phyloP scores from a whole-genome alignment of 345 rosid genomes.

The Syzygium aqueum region DNA sequence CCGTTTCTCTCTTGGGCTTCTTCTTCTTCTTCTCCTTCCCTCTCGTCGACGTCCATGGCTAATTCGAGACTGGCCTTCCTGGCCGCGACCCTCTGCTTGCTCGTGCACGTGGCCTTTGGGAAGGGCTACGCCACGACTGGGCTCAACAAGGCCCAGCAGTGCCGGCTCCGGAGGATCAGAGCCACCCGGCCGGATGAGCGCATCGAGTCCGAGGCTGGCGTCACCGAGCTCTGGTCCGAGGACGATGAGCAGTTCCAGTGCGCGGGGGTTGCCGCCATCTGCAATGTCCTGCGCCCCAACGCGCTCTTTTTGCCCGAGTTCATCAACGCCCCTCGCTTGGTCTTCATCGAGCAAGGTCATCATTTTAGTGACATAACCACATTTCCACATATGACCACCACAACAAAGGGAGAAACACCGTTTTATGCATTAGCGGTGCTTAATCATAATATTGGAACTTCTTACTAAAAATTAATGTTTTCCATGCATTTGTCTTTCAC shows the following conservation, averaged over 20 bases:
- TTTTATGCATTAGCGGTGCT: too few species aligned
- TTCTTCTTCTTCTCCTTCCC: neutral
- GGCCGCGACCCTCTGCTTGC: conserved; percentile 2
- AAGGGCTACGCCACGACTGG: conserved; percentile 3
- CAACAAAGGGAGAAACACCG: too few species aligned
- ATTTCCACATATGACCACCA: too few species aligned
- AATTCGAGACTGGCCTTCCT: neutral
- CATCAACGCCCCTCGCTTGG: conserved; percentile 17
- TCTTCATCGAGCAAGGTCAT: conserved; percentile 15
- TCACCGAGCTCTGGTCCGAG: conserved; percentile 20
- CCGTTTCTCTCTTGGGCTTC: neutral
- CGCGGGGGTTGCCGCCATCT: conserved; percentile 16
- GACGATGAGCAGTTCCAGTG: conserved; percentile 27
- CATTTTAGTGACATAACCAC: too few species aligned
- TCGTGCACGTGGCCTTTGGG: neutral
- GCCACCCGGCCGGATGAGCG: conserved; percentile 8
- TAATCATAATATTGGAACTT: neutral
- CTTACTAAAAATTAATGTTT: neutral
- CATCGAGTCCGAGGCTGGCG: conserved; percentile 16
- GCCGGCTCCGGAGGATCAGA: conserved; percentile 13
- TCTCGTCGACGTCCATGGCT: neutral
- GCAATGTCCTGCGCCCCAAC: conserved; percentile 8
- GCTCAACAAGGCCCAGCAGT: conserved; percentile 11
- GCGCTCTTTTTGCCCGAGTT: conserved; percentile 17
- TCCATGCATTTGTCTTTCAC: neutral